Percentiles rank a stretch among this genome's conserved stretches.
phyloP scores from a whole-genome alignment of 164 flowering plant species.

The Aristolochia fimbriata region DNA sequence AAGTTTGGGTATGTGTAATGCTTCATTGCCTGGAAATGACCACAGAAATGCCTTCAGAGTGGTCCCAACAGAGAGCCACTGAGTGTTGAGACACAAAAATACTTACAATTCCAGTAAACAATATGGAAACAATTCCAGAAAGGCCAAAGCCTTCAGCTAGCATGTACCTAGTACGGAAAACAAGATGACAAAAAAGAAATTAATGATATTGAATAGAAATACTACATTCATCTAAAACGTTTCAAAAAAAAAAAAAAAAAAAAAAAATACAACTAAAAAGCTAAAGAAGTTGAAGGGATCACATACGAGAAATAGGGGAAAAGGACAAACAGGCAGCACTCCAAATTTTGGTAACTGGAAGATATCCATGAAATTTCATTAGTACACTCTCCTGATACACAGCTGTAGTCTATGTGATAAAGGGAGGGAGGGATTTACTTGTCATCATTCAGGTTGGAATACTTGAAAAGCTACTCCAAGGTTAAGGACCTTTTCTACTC shows the following conservation, averaged over 20 bases:
- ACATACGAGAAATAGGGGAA: slow-evolving; percentile 99
- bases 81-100: background rate
- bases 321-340: slow-evolving; percentile 96
- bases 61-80: background rate
- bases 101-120: slow-evolving; percentile 99
- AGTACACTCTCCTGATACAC: background rate
- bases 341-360: slow-evolving; percentile 93
- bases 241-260: no score
- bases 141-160: slow-evolving; percentile 98
- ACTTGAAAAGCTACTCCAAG: slow-evolving; percentile 75
- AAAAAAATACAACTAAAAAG: background rate
- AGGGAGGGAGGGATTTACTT: slow-evolving; percentile 45
- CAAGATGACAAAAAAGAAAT: slow-evolving; percentile 5
- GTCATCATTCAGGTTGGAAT: slow-evolving; percentile 96
- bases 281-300: slow-evolving; percentile 1
- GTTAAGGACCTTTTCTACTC: slow-evolving; percentile 51
- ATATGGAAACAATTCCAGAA: slow-evolving; percentile 97
- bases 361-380: slow-evolving; percentile 1
- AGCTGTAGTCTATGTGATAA: background rate
- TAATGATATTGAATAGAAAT: background rate
- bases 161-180: slow-evolving; percentile 64
- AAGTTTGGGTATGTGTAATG: slow-evolving; percentile 84
- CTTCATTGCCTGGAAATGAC: slow-evolving; percentile 80
- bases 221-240: background rate
- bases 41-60: background rate